Evolutionary conservation across 768 basidiomycete species (phyloP).

Genomic region (Rhizopogon vesiculosus): DNA sequence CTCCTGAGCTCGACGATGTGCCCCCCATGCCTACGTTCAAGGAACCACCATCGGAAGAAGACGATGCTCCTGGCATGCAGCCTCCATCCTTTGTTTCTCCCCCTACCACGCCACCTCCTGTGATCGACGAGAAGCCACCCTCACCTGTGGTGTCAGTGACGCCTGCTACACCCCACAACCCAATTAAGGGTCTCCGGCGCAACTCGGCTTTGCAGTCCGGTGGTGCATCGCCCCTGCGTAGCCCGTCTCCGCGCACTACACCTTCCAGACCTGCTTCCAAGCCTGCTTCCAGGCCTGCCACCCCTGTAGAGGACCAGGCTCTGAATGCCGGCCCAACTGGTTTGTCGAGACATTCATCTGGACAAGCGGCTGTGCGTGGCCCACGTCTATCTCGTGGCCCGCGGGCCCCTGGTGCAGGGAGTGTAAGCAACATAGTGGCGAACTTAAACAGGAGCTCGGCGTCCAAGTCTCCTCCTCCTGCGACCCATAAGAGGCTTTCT

Average conservation of each 20-base stretch:
- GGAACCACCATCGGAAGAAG: constrained; percentile 30
- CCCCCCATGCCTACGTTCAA: constrained; percentile 37
- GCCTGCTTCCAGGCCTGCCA: constrained; percentile 13
- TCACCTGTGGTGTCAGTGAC: constrained; percentile 34
- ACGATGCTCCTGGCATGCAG: constrained; percentile 9
- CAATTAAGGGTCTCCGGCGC: constrained; percentile 35
- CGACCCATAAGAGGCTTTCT: constrained; percentile 45
- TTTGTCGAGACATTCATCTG: constrained; percentile 46
- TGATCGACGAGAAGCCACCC: constrained; percentile 20
- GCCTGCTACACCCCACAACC: constrained; percentile 49
- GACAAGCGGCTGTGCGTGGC: constrained; percentile 37
- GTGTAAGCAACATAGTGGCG: constrained; percentile 52
- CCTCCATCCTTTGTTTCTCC: constrained; percentile 16
- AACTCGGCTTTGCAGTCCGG: constrained; percentile 29
- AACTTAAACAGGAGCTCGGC: constrained; percentile 47
- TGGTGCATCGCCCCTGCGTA: constrained; percentile 37
- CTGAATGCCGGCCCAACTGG: constrained; percentile 28
- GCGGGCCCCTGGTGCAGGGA: constrained; percentile 35
- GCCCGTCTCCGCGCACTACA: constrained; percentile 37
- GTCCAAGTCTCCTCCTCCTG: constrained; percentile 33
- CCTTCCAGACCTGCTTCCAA: background rate
- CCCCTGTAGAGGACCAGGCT: constrained; percentile 26
- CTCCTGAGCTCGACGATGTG: constrained; percentile 35
- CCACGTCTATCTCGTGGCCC: constrained; percentile 47
- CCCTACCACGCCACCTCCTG: constrained; percentile 19